phyloP scores from a whole-genome alignment of 2,329 filamentous ascomycete species.

The Sordariomycetes sp. region DNA sequence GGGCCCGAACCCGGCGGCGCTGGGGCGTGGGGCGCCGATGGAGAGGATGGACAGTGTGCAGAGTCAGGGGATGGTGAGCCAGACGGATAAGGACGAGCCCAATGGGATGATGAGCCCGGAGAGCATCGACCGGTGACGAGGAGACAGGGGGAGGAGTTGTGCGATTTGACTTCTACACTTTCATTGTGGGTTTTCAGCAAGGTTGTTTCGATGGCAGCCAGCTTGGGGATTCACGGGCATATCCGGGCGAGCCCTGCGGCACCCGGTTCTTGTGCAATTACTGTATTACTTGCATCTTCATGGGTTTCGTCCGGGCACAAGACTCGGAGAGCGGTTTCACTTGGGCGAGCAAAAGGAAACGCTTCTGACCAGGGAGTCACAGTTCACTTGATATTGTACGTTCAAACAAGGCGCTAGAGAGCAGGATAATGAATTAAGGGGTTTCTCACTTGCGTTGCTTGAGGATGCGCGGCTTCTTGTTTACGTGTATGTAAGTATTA shows the following conservation, averaged over 20 bases:
- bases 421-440: too few species aligned
- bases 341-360: too few species aligned
- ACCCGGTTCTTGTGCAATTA: neutral
- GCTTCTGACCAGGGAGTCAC: neutral
- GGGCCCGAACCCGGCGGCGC: conserved; percentile 25
- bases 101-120: conserved; percentile 79
- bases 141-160: neutral
- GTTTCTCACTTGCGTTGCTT: too few species aligned
- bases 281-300: neutral
- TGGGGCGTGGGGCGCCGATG: conserved; percentile 36
- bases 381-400: neutral
- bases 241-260: neutral
- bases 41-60: conserved; percentile 48
- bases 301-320: neutral
- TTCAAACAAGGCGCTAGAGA: too few species aligned
- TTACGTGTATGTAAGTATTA: too few species aligned
- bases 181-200: neutral
- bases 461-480: too few species aligned
- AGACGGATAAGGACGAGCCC: conserved; percentile 57
- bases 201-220: neutral
- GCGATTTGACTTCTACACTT: neutral
- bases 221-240: neutral
- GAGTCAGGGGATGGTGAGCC: conserved; percentile 46
- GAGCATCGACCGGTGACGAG: conserved; percentile 43
- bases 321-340: neutral